Evolutionary conservation across 2,329 filamentous ascomycete species (phyloP).

Genomic region (Didymella keratinophila): DNA sequence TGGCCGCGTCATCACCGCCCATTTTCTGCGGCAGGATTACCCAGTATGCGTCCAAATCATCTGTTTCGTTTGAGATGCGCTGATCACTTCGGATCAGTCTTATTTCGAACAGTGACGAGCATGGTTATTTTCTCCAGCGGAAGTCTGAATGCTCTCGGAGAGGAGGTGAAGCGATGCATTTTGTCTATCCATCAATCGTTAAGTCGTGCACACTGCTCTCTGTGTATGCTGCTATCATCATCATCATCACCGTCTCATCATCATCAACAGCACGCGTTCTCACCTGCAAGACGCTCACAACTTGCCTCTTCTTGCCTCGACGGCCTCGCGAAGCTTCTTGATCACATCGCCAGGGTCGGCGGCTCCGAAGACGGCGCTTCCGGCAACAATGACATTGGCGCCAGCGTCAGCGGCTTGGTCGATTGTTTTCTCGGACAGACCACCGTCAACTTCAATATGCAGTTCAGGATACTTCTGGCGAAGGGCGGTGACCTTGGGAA

Average conservation of each 20-base stretch:
- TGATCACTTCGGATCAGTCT: not conserved
- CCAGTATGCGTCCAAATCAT: not conserved
- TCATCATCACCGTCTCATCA: conserved; percentile 9
- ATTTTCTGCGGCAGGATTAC: not conserved
- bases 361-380: conserved; percentile 93
- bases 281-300: conserved; percentile 26
- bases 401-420: conserved; percentile 94
- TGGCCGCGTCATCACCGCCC: not conserved
- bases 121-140: not conserved
- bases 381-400: conserved; percentile 97
- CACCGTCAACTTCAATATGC: conserved; percentile 97
- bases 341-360: conserved; percentile 89
- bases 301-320: conserved; percentile 67
- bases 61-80: not conserved
- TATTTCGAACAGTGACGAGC: not conserved
- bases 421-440: conserved; percentile 85
- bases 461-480: conserved; percentile 85
- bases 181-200: conserved; percentile 14
- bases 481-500: conserved; percentile 90
- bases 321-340: conserved; percentile 76
- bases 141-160: not conserved
- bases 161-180: conserved; percentile 12
- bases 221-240: conserved; percentile 1
- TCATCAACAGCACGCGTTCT: conserved; percentile 4
- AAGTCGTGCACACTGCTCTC: not conserved